phyloP scores from a whole-genome alignment of 768 basidiomycete species.

The Rhodotorula sphaerocarpa region DNA sequence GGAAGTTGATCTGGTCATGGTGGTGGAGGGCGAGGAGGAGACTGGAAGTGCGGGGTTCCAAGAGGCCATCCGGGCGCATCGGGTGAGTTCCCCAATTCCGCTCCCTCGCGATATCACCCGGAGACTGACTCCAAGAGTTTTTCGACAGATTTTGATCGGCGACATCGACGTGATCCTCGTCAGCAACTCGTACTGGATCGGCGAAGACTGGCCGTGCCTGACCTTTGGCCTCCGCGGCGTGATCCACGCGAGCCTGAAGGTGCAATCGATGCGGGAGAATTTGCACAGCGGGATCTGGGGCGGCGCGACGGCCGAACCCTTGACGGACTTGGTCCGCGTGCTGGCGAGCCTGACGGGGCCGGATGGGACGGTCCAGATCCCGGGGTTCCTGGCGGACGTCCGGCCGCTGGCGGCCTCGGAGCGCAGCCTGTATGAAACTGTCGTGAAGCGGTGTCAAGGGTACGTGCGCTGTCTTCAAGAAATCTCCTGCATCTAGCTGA shows the following conservation, averaged over 20 bases:
- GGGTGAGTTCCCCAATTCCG: neutral
- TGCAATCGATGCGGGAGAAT: conserved; percentile 67
- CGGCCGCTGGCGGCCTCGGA: conserved; percentile 62
- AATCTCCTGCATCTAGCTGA: neutral
- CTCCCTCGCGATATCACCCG: too few species aligned
- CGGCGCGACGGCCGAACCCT: conserved; percentile 76
- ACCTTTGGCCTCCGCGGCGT: conserved; percentile 93
- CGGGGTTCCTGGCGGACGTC: conserved; percentile 53
- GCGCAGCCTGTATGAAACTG: conserved; percentile 56
- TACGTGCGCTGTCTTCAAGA: neutral
- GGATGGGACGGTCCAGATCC: conserved; percentile 48
- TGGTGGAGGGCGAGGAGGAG: conserved; percentile 96
- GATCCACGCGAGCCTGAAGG: conserved; percentile 66
- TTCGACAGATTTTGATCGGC: conserved; percentile 67
- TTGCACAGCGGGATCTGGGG: conserved; percentile 78
- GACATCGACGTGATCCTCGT: conserved; percentile 75
- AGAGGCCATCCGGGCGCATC: conserved; percentile 53
- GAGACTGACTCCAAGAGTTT: neutral
- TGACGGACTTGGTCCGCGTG: conserved; percentile 83
- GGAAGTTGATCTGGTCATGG: conserved; percentile 74
- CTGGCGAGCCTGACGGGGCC: conserved; percentile 61
- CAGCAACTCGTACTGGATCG: conserved; percentile 95
- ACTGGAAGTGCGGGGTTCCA: conserved; percentile 80
- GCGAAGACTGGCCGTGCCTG: conserved; percentile 80
- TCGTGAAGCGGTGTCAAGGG: conserved; percentile 49